A percentile compares a stretch with the other conserved stretches of the same genome.
phyloP scores from a whole-genome alignment of 73 alveolate genomes.

The Symbiodinium pilosum region DNA sequence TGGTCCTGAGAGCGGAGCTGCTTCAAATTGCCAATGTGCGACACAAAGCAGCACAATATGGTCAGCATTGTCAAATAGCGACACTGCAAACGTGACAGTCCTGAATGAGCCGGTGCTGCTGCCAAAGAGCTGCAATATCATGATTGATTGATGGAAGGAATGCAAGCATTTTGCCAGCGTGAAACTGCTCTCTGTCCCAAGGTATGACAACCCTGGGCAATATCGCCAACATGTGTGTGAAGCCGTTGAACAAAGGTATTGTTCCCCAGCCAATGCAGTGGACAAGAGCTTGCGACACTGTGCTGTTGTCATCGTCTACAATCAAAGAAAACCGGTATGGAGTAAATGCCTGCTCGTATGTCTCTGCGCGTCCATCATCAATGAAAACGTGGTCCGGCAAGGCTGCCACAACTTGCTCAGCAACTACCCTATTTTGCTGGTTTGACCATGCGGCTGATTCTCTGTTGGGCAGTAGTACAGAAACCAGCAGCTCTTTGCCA shows the following conservation, averaged over 20 bases:
- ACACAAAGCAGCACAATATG: too few species aligned
- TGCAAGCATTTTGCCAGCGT: conserved; percentile 8
- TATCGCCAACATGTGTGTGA: conserved; percentile 50
- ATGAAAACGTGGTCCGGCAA: conserved; percentile 47
- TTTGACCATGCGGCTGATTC: background rate
- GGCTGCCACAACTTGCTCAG: conserved; percentile 21
- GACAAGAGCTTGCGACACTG: conserved; percentile 48
- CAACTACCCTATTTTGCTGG: background rate
- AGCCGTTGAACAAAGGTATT: conserved; percentile 78
- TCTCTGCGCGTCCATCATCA: conserved; percentile 31
- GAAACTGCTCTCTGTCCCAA: conserved; percentile 23
- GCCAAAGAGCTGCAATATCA: conserved; percentile 42
- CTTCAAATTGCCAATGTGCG: too few species aligned
- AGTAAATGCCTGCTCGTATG: conserved; percentile 27
- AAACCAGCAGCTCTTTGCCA: conserved; percentile 30
- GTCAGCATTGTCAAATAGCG: too few species aligned
- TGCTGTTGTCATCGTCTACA: conserved; percentile 10
- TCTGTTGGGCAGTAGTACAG: background rate
- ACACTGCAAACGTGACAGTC: background rate
- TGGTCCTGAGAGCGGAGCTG: conserved; percentile 22
- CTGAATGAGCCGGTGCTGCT: conserved; percentile 58
- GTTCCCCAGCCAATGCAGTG: conserved; percentile 40
- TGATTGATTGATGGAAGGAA: conserved; percentile 42
- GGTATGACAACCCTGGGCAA: conserved; percentile 69
- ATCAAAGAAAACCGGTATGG: conserved; percentile 61